A percentile compares a stretch with the other conserved stretches of the same genome.
phyloP scores from a whole-genome alignment of 805 yeast genomes.

The Yarrowia sp. region DNA sequence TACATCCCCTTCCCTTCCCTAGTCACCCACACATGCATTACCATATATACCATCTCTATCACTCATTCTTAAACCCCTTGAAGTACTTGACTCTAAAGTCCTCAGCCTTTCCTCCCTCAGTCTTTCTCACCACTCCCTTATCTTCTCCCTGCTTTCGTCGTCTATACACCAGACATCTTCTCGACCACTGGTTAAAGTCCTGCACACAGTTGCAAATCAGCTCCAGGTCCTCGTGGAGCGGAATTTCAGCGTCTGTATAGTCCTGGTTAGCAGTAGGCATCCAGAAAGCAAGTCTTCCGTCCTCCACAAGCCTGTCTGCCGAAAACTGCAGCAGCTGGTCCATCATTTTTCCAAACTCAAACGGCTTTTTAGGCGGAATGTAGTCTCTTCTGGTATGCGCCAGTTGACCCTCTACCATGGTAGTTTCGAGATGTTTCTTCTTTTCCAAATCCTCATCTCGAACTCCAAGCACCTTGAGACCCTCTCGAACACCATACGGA shows the following conservation, averaged over 20 bases:
- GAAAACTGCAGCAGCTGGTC: slow-evolving; percentile 81
- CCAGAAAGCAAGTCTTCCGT: slow-evolving; percentile 92
- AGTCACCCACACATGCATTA: neutral
- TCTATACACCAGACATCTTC: slow-evolving; percentile 81
- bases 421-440: slow-evolving; percentile 45
- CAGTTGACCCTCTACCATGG: slow-evolving; percentile 77
- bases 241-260: slow-evolving; percentile 66
- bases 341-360: slow-evolving; percentile 74
- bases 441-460: slow-evolving; percentile 73
- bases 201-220: slow-evolving; percentile 80
- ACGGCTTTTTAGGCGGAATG: slow-evolving; percentile 91
- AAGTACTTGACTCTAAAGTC: slow-evolving; percentile 83
- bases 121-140: slow-evolving; percentile 55
- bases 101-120: slow-evolving; percentile 57
- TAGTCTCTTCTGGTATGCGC: slow-evolving; percentile 82
- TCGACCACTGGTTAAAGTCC: slow-evolving; percentile 90
- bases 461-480: slow-evolving; percentile 90
- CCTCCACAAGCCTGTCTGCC: slow-evolving; percentile 69
- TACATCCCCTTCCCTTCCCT: too few relatives aligned
- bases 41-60: neutral
- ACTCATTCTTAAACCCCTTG: slow-evolving; percentile 57
- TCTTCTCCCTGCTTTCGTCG: slow-evolving; percentile 56
- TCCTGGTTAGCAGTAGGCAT: slow-evolving; percentile 97
- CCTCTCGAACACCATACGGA: slow-evolving; percentile 97
- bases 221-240: slow-evolving; percentile 77